These are phyloP conservation scores for Arthrobotrys entomopaga DNA, from an alignment of 2,329 filamentous ascomycete species.

Conservation along the genomic window DNA sequence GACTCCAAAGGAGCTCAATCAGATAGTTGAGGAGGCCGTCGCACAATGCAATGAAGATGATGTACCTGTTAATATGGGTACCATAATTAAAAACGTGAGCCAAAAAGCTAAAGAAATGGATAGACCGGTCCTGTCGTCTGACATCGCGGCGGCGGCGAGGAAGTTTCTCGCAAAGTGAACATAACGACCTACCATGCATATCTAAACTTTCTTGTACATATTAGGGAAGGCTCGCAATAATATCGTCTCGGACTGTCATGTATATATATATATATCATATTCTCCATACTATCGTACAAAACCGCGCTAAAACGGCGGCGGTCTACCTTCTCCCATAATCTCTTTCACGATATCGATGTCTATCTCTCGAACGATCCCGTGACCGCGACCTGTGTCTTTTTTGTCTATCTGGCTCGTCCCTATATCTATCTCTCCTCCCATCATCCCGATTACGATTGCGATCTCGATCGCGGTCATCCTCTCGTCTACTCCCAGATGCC, in stretches of 20 bases:
- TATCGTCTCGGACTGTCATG: neutral
- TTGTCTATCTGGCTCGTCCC: conserved; percentile 43
- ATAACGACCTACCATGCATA: neutral
- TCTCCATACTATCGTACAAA: conserved; percentile 43
- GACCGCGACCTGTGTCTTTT: conserved; percentile 48
- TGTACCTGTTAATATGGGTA: conserved; percentile 68
- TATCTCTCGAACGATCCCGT: conserved; percentile 47
- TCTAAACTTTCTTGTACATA: neutral
- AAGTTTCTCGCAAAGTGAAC: neutral
- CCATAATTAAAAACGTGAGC: conserved; percentile 70
- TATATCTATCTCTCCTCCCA: conserved; percentile 43
- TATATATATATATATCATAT: conserved; percentile 31
- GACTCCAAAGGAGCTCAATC: conserved; percentile 69
- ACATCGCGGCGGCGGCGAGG: conserved; percentile 19
- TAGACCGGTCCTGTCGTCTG: neutral
- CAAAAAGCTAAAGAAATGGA: conserved; percentile 62
- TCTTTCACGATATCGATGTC: conserved; percentile 47
- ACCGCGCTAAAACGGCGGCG: neutral
- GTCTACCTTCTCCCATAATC: conserved; percentile 40
- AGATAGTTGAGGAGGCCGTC: conserved; percentile 67
- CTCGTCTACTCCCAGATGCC: conserved; percentile 41
- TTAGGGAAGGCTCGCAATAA: neutral
- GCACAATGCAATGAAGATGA: conserved; percentile 65
- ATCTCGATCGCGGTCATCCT: conserved; percentile 37
- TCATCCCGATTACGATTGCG: conserved; percentile 52